These are phyloP conservation scores for Cyberlindnera nakhonratchasimensis DNA, from an alignment of 805 yeast species.

Conservation along the genomic window DNA sequence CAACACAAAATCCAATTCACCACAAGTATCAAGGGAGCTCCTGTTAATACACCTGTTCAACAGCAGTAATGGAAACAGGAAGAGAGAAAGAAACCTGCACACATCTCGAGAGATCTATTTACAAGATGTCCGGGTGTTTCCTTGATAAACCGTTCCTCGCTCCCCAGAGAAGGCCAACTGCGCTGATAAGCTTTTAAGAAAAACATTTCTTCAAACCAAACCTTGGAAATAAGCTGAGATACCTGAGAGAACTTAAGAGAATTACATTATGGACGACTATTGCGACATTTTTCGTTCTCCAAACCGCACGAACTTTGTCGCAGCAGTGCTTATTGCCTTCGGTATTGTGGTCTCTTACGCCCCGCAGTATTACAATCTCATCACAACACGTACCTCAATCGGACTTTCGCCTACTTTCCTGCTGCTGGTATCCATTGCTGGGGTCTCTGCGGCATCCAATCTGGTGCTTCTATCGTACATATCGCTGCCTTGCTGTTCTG, in stretches of 20 bases:
- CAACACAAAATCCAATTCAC: not conserved
- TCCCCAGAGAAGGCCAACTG: no score
- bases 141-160: no score
- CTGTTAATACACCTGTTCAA: no score
- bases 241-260: no score
- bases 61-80: no score
- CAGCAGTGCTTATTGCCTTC: constrained; percentile 52
- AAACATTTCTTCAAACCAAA: no score
- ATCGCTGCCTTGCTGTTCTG: constrained; percentile 59
- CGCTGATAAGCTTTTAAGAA: no score
- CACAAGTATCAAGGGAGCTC: not conserved
- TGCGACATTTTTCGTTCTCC: constrained; percentile 37
- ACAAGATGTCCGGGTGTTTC: not conserved
- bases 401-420: constrained; percentile 75
- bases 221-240: not conserved
- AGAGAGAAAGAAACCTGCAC: no score
- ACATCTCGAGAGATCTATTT: no score
- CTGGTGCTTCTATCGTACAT: constrained; percentile 57
- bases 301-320: constrained; percentile 42
- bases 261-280: not conserved
- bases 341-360: constrained; percentile 70
- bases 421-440: constrained; percentile 65
- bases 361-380: constrained; percentile 69
- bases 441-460: constrained; percentile 65
- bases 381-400: constrained; percentile 59